Evolutionary conservation across 768 basidiomycete species (phyloP).

Genomic region (Hebeloma cylindrosporum): DNA sequence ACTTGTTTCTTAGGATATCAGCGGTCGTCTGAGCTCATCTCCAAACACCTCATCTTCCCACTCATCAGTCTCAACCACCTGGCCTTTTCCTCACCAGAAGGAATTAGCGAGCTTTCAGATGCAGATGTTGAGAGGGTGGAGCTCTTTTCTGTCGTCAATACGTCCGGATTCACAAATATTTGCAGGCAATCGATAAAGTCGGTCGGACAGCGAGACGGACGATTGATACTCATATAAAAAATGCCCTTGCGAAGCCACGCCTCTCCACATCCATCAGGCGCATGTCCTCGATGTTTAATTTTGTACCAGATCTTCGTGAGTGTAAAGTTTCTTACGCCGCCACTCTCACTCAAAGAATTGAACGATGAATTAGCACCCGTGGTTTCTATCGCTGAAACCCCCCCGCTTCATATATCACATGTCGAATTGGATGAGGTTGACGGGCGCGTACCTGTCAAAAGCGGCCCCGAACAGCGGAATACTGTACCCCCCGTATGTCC

Average conservation of each 20-base stretch:
- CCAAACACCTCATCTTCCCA: conserved; percentile 76
- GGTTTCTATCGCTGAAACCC: conserved; percentile 42
- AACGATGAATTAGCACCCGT: conserved; percentile 47
- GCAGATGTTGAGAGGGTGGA: conserved; percentile 66
- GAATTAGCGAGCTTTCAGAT: conserved; percentile 54
- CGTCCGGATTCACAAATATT: neutral
- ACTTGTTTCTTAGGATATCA: conserved; percentile 62
- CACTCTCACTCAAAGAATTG: conserved; percentile 16
- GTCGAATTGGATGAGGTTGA: conserved; percentile 11
- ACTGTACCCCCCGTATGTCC: conserved; percentile 16
- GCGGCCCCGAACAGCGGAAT: conserved; percentile 5
- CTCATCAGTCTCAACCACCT: conserved; percentile 71
- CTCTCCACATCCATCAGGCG: conserved; percentile 66
- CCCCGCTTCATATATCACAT: conserved; percentile 36
- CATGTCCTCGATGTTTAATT: conserved; percentile 72
- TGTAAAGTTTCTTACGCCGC: conserved; percentile 17
- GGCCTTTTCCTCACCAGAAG: conserved; percentile 61
- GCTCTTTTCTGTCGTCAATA: neutral
- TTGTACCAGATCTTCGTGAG: conserved; percentile 64
- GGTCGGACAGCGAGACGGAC: conserved; percentile 69
- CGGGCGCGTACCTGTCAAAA: conserved; percentile 11
- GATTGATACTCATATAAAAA: conserved; percentile 69
- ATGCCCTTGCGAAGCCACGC: conserved; percentile 68
- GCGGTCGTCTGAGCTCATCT: conserved; percentile 68
- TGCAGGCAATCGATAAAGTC: conserved; percentile 66